Evolutionary conservation across 192 early-diverging fungal species (phyloP), one percentile per base, ranked within the genome.

Genomic region (Coemansia sp.): DNA sequence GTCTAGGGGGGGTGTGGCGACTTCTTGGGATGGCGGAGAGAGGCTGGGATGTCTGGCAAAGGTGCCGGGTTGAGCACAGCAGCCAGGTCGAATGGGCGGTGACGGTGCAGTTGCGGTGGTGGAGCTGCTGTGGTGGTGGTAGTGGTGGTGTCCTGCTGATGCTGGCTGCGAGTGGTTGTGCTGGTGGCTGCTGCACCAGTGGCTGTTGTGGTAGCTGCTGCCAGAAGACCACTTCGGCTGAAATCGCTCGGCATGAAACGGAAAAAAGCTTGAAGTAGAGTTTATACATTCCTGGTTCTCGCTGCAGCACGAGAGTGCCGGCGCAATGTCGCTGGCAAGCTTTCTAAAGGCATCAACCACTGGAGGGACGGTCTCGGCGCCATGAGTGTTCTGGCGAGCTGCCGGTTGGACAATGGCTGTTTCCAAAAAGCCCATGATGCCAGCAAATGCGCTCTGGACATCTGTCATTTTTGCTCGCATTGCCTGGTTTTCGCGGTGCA

Each of bases 361-460:
- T n/a, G 36, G 17, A 7, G 52, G 17, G 8, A 33, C 23, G 22
- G 33, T 36, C 9, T 64, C 54, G 19, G 55, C 27, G 52, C 22
- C 44, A 31, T 55, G 50, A 28, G 57, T n/a, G n/a, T n/a, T 33
- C 36, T 25, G 28, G 34, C 14, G 37, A n/a, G 47, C 19, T 48
- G 38, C 31, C 28, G 75, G 68, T 53, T 55, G 70, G 17, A 77
- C 75, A 29, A 77, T 61, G 13, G 75, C 56, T 1, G 75, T 31
- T 48, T 77, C 75, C 4, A 77, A 62, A 37, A 77, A 77, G 38
- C 62, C 37, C 65, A 77, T 56, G 52, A 77, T 70, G 9, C 75
- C 75, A 9, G 75, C 59, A 65, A 77, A 63, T 10, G 68, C 75
- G 30, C 52, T 33, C 50, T 77, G 75, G 57, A 61, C 64, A 31